A percentile compares a stretch with the other conserved stretches of the same genome.
Conservation (phyloP, 345 rosid species). For the Ricinus communis region DNA sequence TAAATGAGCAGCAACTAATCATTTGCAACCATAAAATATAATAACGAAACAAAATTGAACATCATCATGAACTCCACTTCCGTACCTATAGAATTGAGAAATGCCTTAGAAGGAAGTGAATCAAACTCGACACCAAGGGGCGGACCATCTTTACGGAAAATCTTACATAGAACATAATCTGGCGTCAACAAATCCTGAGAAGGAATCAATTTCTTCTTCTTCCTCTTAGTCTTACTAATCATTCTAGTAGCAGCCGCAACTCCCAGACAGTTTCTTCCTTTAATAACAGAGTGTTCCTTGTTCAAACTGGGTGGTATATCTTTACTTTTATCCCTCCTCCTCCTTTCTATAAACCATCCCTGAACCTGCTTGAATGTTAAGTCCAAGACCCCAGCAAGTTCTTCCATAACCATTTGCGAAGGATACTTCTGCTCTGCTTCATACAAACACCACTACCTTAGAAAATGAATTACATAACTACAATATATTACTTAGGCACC, state of each 20-base stretch:
- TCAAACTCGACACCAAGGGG: conserved; percentile 73
- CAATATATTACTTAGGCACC: neutral
- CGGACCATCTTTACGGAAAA: conserved; percentile 97
- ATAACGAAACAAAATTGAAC: neutral
- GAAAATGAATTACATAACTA: neutral
- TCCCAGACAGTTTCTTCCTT: conserved; percentile 20
- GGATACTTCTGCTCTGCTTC: conserved; percentile 68
- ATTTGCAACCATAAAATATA: neutral
- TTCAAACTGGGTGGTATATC: conserved; percentile 18
- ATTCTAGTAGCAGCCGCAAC: conserved; percentile 16
- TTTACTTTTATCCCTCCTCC: conserved; percentile 55
- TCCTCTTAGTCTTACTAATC: conserved; percentile 16
- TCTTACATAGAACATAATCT: conserved; percentile 55
- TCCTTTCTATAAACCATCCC: conserved; percentile 69
- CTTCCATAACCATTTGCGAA: conserved; percentile 46
- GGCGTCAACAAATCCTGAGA: conserved; percentile 60
- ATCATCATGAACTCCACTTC: neutral
- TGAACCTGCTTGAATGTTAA: conserved; percentile 72
- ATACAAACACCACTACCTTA: conserved; percentile 22
- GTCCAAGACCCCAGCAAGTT: conserved; percentile 49
- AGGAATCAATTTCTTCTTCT: conserved; percentile 25
- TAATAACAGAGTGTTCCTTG: conserved; percentile 18
- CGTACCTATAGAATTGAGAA: conserved; percentile 30
- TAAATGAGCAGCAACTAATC: neutral
- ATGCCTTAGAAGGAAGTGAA: conserved; percentile 46